These are phyloP conservation scores for Debaryomyces udenii DNA, from an alignment of 1,139 yeast genomes.

Conservation along the genomic window DNA sequence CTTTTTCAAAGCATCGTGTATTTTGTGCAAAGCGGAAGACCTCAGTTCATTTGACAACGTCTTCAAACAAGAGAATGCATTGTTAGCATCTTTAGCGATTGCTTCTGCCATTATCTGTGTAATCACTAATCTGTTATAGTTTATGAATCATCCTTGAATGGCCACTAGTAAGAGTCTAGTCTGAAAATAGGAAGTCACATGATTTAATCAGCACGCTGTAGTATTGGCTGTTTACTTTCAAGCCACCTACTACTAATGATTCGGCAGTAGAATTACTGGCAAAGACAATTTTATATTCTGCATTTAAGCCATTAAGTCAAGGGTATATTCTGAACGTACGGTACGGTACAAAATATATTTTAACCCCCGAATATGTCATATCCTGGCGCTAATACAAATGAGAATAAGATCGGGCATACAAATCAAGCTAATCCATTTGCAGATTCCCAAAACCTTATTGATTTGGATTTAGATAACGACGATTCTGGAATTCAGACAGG, in stretches of 20 bases:
- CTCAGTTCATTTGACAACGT: constrained; percentile 75
- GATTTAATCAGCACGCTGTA: too few species aligned
- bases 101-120: constrained; percentile 55
- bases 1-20: constrained; percentile 66
- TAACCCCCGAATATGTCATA: constrained; percentile 10
- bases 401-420: constrained; percentile 1
- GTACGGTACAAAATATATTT: too few species aligned
- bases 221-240: too few species aligned
- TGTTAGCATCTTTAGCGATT: constrained; percentile 78
- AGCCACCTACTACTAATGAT: too few species aligned
- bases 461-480: constrained; percentile 27
- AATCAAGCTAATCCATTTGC: constrained; percentile 24
- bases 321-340: too few species aligned
- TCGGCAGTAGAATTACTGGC: too few species aligned
- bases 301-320: too few species aligned
- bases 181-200: too few species aligned
- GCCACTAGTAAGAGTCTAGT: too few species aligned
- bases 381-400: constrained; percentile 6
- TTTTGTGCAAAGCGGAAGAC: constrained; percentile 68
- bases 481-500: constrained; percentile 13
- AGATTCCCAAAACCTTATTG: constrained; percentile 33
- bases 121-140: too few species aligned
- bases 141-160: too few species aligned
- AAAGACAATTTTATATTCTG: too few species aligned
- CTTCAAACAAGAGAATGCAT: constrained; percentile 78